Evolutionary conservation across 805 yeast species (phyloP).

Genomic region (Candida sithepensis): DNA sequence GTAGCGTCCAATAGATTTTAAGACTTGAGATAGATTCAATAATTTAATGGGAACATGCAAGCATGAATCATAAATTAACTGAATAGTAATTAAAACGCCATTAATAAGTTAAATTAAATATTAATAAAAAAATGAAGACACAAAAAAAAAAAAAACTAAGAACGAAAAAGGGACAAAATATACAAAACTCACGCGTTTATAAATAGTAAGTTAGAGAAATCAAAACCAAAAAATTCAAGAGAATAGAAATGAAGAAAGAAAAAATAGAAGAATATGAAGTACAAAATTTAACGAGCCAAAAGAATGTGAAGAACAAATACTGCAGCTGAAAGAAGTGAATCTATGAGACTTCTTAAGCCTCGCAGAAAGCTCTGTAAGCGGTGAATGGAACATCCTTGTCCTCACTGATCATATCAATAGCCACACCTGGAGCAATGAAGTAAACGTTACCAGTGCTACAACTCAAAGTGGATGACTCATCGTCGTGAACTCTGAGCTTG

Average conservation of each 20-base stretch:
- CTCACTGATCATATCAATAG: constrained; percentile 53
- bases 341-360: constrained; percentile 37
- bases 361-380: constrained; percentile 88
- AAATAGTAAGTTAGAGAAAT: neutral
- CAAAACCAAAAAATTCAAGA: too few relatives aligned
- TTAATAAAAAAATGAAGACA: neutral
- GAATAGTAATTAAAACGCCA: too few relatives aligned
- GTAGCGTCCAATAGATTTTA: too few relatives aligned
- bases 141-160: neutral
- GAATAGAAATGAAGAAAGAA: too few relatives aligned
- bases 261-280: neutral
- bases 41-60: too few relatives aligned
- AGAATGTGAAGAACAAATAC: neutral
- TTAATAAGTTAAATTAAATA: neutral
- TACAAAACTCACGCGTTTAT: neutral
- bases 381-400: constrained; percentile 52
- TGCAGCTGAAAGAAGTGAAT: too few relatives aligned
- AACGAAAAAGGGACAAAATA: too few relatives aligned
- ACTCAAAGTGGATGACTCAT: constrained; percentile 37
- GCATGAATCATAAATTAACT: too few relatives aligned
- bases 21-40: too few relatives aligned
- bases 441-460: constrained; percentile 75
- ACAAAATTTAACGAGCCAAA: neutral
- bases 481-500: constrained; percentile 40
- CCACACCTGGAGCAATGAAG: constrained; percentile 77